A percentile compares a stretch with the other conserved stretches of the same genome.
These are phyloP conservation scores for Scenedesmus sp. DNA, from an alignment of 163 green algal species.

Conservation along the genomic window DNA sequence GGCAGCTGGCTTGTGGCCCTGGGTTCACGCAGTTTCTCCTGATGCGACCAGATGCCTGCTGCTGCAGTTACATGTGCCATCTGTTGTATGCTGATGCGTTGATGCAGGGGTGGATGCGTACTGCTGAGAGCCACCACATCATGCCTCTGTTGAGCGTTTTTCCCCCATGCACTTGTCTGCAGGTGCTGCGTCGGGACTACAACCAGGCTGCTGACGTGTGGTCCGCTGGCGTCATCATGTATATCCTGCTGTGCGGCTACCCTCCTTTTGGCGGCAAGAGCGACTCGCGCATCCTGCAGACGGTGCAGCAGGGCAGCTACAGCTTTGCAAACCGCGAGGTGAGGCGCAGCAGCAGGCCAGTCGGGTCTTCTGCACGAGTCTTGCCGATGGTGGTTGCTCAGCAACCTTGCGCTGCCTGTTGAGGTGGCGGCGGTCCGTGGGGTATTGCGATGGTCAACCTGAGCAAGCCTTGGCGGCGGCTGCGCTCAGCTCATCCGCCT, in stretches of 20 bases:
- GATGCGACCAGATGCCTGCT: not conserved
- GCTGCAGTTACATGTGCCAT: too few species aligned
- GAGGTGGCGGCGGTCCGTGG: too few species aligned
- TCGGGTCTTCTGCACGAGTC: too few species aligned
- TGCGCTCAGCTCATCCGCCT: too few species aligned
- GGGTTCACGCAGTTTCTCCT: not conserved
- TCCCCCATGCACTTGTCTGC: not conserved
- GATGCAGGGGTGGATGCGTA: not conserved
- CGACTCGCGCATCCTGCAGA: slow-evolving; percentile 95
- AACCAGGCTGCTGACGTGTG: slow-evolving; percentile 40
- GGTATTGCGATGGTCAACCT: too few species aligned
- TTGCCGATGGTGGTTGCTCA: too few species aligned
- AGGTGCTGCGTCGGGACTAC: slow-evolving; percentile 44
- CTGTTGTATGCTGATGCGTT: not conserved
- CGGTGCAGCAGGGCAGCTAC: slow-evolving; percentile 53
- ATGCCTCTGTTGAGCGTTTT: too few species aligned
- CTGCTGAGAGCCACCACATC: too few species aligned
- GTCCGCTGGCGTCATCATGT: slow-evolving; percentile 89
- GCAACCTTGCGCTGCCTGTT: too few species aligned
- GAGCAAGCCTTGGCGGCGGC: too few species aligned
- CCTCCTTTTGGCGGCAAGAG: slow-evolving; percentile 97
- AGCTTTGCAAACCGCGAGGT: slow-evolving; percentile 74
- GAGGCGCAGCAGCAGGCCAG: too few species aligned
- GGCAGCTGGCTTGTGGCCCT: not conserved
- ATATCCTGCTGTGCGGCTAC: slow-evolving; percentile 96